phyloP scores from a whole-genome alignment of 208 protist species.

The Naegleria fowleri region DNA sequence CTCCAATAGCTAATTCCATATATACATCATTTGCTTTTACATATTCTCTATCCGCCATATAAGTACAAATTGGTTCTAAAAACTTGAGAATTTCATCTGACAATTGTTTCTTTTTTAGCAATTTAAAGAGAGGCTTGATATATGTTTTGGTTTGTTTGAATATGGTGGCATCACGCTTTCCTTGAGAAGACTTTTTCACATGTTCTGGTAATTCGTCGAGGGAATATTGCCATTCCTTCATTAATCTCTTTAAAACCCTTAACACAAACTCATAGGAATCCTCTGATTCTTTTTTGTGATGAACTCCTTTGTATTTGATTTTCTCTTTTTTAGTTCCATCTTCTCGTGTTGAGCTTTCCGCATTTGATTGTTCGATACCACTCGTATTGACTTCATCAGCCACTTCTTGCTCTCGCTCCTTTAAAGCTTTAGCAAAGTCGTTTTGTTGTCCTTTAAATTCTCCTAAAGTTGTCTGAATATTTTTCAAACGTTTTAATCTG shows the following conservation, averaged over 20 bases:
- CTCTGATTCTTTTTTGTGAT: background rate
- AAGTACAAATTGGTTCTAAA: background rate
- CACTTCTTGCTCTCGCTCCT: background rate
- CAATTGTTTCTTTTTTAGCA: background rate
- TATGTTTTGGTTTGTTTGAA: background rate
- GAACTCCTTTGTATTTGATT: background rate
- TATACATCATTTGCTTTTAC: slow-evolving; percentile 38
- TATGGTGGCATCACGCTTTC: background rate
- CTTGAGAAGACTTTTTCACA: background rate
- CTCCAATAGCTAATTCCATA: slow-evolving; percentile 38
- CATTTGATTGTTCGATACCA: background rate
- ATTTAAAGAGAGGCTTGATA: background rate
- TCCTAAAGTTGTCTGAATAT: background rate
- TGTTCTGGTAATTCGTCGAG: background rate
- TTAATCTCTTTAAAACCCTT: background rate
- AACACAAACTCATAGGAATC: background rate
- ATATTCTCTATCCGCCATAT: slow-evolving; percentile 20
- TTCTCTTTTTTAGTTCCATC: background rate
- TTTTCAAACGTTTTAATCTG: background rate
- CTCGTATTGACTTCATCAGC: background rate
- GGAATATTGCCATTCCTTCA: background rate
- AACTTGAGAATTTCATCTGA: background rate
- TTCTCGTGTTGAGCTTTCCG: background rate
- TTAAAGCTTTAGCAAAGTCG: background rate
- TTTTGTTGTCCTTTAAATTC: slow-evolving; percentile 1